Conservation (phyloP, 164 flowering plant species). For the Magnolia sinica region DNA sequence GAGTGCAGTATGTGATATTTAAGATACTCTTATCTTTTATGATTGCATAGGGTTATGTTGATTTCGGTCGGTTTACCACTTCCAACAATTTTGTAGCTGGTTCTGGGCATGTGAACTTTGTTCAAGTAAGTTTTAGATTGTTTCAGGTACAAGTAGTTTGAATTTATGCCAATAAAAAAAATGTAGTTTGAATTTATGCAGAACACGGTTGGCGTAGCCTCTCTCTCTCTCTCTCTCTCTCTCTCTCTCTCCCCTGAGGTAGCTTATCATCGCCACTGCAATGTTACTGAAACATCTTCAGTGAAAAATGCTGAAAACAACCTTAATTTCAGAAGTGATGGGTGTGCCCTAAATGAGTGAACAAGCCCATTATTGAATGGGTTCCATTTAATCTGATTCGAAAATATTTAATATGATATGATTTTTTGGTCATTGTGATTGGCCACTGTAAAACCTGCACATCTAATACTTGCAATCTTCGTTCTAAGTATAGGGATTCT, state of each 20-base stretch:
- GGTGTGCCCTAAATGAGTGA: background rate
- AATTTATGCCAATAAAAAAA: background rate
- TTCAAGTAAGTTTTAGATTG: conserved; percentile 55
- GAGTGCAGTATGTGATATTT: background rate
- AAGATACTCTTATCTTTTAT: background rate
- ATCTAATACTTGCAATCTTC: conserved; percentile 6
- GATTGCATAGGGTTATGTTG: conserved; percentile 76
- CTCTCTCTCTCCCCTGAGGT: too few species aligned
- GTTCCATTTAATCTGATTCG: too few species aligned
- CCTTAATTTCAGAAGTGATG: background rate
- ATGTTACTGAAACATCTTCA: too few species aligned
- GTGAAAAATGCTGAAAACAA: background rate
- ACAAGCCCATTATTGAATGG: background rate
- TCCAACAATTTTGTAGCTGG: conserved; percentile 61
- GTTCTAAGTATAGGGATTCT: conserved; percentile 49
- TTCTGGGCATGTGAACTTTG: conserved; percentile 59
- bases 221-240: too few species aligned
- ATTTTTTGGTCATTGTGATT: background rate
- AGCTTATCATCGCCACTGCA: too few species aligned
- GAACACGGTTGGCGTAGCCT: background rate
- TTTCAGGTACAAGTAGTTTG: too few species aligned
- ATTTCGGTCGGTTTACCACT: conserved; percentile 72
- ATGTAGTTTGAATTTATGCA: background rate
- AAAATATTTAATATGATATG: background rate
- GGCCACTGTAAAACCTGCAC: background rate